These are phyloP conservation scores for Xylaria sp. DNA, from an alignment of 2,329 filamentous ascomycete species.

Conservation along the genomic window DNA sequence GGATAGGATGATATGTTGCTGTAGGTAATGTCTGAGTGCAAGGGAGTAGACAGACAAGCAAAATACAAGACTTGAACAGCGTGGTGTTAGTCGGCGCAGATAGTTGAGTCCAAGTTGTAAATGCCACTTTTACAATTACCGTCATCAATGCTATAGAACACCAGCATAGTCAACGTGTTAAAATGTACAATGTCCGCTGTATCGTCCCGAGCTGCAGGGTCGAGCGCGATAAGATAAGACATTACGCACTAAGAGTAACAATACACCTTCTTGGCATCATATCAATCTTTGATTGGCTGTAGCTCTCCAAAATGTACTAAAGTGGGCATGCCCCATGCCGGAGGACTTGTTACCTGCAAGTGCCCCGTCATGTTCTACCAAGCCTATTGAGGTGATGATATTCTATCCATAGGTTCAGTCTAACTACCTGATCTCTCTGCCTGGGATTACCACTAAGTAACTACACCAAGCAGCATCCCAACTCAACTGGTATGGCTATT, in stretches of 20 bases:
- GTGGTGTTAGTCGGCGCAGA: constrained; percentile 26
- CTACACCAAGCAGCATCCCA: neutral
- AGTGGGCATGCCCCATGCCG: constrained; percentile 15
- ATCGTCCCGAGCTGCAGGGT: constrained; percentile 9
- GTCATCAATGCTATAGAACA: constrained; percentile 10
- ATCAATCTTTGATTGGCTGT: constrained; percentile 34
- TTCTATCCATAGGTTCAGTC: neutral
- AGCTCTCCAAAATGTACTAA: constrained; percentile 6
- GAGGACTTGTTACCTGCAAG: neutral
- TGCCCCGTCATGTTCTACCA: neutral
- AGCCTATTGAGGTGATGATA: too few relatives aligned
- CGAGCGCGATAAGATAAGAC: constrained; percentile 45
- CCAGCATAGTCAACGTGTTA: constrained; percentile 45
- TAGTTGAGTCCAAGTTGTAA: neutral
- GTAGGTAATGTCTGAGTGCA: neutral
- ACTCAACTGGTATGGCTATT: constrained; percentile 1
- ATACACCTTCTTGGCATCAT: constrained; percentile 24
- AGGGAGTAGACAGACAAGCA: neutral
- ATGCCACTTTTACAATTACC: constrained; percentile 12
- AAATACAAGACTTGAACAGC: constrained; percentile 32
- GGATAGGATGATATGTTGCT: neutral
- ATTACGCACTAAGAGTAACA: neutral
- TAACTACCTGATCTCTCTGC: neutral
- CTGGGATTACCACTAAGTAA: neutral
- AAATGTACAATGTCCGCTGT: constrained; percentile 38